A percentile compares a stretch with the other conserved stretches of the same genome.
Evolutionary conservation across 257 asterid species (phyloP).

Genomic region (Ballota nigra): DNA sequence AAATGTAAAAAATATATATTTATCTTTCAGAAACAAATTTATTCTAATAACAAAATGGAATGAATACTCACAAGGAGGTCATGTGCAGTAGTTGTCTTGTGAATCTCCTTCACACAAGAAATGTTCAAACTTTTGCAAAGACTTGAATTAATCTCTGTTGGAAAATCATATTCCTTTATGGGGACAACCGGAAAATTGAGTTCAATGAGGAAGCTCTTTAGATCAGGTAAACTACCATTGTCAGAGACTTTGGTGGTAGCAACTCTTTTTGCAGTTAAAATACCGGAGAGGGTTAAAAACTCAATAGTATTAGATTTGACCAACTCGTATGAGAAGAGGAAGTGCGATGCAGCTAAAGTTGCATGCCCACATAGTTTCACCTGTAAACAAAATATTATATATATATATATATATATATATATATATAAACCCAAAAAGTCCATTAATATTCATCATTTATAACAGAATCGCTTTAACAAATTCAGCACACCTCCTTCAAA

Average conservation of each 20-base stretch:
- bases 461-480: too few species aligned
- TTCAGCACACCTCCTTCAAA: too few species aligned
- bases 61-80: constrained; percentile 61
- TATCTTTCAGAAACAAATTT: too few species aligned
- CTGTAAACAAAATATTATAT: constrained; percentile 38
- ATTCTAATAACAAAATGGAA: too few species aligned
- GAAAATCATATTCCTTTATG: constrained; percentile 27
- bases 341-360: constrained; percentile 82
- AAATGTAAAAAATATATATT: too few species aligned
- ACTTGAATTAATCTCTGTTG: constrained; percentile 32
- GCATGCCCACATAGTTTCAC: constrained; percentile 93
- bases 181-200: constrained; percentile 74
- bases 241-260: too few species aligned
- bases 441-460: too few species aligned
- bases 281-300: constrained; percentile 71
- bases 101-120: constrained; percentile 57
- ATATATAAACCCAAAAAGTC: too few species aligned
- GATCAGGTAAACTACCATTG: constrained; percentile 28
- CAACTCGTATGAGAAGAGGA: constrained; percentile 50
- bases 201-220: constrained; percentile 52
- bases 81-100: constrained; percentile 42
- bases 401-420: too few species aligned
- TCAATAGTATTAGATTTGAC: constrained; percentile 56
- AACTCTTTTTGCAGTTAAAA: constrained; percentile 62
- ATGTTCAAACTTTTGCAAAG: constrained; percentile 61